These are phyloP conservation scores for Lineolata rhizophorae DNA, from an alignment of 495 filamentous ascomycete species.

Conservation along the genomic window DNA sequence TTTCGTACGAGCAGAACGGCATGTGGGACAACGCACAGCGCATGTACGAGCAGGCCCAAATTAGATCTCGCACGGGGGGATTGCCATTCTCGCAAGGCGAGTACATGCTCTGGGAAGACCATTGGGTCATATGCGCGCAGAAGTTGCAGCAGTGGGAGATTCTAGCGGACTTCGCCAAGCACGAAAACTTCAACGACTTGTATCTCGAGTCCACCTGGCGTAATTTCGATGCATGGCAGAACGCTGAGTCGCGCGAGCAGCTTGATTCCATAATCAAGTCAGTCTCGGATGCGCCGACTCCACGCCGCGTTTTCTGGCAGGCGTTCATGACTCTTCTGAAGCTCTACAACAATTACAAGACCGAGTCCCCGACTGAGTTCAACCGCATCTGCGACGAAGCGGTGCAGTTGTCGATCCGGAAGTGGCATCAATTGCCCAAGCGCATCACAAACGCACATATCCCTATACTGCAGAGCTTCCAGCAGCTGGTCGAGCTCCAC, in stretches of 20 bases:
- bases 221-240: conserved; percentile 79
- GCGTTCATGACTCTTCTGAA: conserved; percentile 93
- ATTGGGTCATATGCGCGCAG: conserved; percentile 92
- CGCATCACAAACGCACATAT: conserved; percentile 91
- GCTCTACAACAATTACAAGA: conserved; percentile 70
- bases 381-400: conserved; percentile 81
- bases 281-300: conserved; percentile 90
- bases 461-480: conserved; percentile 89
- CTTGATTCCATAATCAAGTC: conserved; percentile 82
- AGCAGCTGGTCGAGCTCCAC: conserved; percentile 93
- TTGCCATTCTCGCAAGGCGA: conserved; percentile 90
- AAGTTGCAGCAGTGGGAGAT: conserved; percentile 99
- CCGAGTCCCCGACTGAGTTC: conserved; percentile 61
- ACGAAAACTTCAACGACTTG: conserved; percentile 97
- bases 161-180: conserved; percentile 90
- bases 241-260: conserved; percentile 62
- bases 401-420: conserved; percentile 86
- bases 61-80: conserved; percentile 82
- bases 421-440: conserved; percentile 91
- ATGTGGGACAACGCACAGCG: conserved; percentile 98
- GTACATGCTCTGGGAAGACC: conserved; percentile 98
- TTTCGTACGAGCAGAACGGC: conserved; percentile 95
- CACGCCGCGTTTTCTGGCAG: conserved; percentile 84
- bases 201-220: conserved; percentile 88
- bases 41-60: conserved; percentile 88